These are phyloP conservation scores for Fusarium bulbicola DNA, from an alignment of 2,329 filamentous ascomycete species.

Conservation along the genomic window DNA sequence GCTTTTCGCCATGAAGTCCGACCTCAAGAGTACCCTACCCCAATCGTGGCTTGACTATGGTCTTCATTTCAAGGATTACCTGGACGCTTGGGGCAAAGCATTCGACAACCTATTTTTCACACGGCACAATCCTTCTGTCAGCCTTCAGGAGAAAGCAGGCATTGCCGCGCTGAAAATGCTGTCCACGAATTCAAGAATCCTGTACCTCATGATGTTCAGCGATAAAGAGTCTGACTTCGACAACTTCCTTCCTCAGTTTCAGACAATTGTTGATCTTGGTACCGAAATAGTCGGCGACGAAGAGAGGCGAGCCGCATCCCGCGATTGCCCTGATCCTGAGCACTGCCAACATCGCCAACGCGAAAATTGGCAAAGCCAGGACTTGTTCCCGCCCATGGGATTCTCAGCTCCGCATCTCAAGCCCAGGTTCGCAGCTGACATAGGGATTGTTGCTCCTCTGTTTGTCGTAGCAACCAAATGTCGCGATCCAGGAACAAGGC, in stretches of 20 bases:
- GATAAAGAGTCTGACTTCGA: conserved; percentile 68
- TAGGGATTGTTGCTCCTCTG: conserved; percentile 71
- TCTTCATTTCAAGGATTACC: conserved; percentile 56
- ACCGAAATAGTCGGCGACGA: conserved; percentile 68
- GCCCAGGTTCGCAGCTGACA: conserved; percentile 69
- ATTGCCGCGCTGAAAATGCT: conserved; percentile 71
- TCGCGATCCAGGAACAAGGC: conserved; percentile 63
- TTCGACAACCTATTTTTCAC: conserved; percentile 64
- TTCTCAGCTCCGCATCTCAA: conserved; percentile 63
- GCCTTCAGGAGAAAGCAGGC: conserved; percentile 65
- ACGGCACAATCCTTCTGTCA: conserved; percentile 58
- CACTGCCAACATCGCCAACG: conserved; percentile 53
- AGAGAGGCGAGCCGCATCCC: conserved; percentile 60
- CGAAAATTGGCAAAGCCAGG: conserved; percentile 17
- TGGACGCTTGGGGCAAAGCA: conserved; percentile 64
- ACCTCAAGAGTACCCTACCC: conserved; percentile 64
- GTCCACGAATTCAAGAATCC: conserved; percentile 64
- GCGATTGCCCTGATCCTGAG: conserved; percentile 54
- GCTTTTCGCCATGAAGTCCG: conserved; percentile 57
- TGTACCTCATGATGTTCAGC: conserved; percentile 69
- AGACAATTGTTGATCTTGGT: conserved; percentile 65
- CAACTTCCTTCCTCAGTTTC: conserved; percentile 60
- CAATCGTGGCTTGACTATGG: conserved; percentile 58
- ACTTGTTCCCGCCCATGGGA: conserved; percentile 53
- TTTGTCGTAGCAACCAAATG: conserved; percentile 75